Evolutionary conservation across 2,329 filamentous ascomycete species (phyloP).

Genomic region (Graphilbum sp.): DNA sequence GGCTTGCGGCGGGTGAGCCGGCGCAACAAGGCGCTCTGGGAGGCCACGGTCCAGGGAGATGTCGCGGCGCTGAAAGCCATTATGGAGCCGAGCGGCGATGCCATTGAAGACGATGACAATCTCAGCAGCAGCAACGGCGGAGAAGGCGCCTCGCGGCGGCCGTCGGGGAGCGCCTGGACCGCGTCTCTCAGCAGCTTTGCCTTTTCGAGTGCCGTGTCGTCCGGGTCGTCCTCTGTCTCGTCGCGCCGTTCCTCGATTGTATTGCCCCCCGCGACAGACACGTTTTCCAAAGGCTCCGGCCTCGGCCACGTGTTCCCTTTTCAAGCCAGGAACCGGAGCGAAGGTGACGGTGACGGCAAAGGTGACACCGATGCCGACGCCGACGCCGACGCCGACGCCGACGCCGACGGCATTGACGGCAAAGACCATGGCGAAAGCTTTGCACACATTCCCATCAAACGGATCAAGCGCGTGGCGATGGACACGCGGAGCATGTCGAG

Average conservation of each 20-base stretch:
- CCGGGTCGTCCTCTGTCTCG: slow-evolving; percentile 11
- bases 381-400: not conserved
- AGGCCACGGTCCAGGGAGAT: slow-evolving; percentile 65
- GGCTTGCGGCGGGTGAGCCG: slow-evolving; percentile 71
- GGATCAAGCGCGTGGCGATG: slow-evolving; percentile 71
- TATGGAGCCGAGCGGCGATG: slow-evolving; percentile 51
- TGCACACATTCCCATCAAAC: slow-evolving; percentile 25
- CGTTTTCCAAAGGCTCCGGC: slow-evolving; percentile 38
- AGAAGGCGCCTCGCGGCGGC: slow-evolving; percentile 6
- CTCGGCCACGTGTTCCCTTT: slow-evolving; percentile 88
- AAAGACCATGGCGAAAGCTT: slow-evolving; percentile 13
- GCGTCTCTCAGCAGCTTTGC: slow-evolving; percentile 28
- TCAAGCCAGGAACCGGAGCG: slow-evolving; percentile 22
- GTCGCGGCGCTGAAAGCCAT: slow-evolving; percentile 60
- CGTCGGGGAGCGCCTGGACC: slow-evolving; percentile 24
- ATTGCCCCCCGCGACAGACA: slow-evolving; percentile 26
- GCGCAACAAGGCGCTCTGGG: slow-evolving; percentile 76
- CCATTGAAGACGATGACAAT: slow-evolving; percentile 18
- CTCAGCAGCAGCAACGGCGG: slow-evolving; percentile 3
- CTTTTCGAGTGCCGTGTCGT: slow-evolving; percentile 22
- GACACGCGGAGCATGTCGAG: slow-evolving; percentile 78
- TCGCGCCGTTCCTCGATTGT: slow-evolving; percentile 26
- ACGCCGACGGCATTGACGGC: not conserved
- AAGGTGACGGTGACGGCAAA: not conserved
- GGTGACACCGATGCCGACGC: no score